Percentiles rank a stretch among this genome's conserved stretches.
Conservation (phyloP, 441 rosid genomes). For the Theobroma grandiflorum region DNA sequence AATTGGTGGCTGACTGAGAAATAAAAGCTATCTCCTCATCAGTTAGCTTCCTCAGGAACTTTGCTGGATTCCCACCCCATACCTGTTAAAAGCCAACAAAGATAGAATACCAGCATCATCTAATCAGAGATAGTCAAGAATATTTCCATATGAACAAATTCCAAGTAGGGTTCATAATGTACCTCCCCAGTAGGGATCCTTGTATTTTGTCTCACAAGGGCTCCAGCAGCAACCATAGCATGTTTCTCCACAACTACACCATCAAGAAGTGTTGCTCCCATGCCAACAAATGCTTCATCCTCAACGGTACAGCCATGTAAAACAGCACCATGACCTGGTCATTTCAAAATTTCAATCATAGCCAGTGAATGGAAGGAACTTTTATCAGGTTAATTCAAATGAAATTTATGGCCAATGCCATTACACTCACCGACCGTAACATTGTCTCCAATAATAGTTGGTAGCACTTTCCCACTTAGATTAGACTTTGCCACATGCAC, state of each 20-base stretch:
- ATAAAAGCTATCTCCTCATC: slow-evolving; percentile 77
- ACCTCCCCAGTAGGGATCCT: slow-evolving; percentile 93
- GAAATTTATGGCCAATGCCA: background rate
- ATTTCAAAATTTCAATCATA: slow-evolving; percentile 35
- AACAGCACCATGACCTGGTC: slow-evolving; percentile 93
- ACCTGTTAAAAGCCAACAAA: slow-evolving; percentile 49
- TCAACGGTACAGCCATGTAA: slow-evolving; percentile 96
- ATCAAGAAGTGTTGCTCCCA: slow-evolving; percentile 94
- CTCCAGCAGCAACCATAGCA: slow-evolving; percentile 96
- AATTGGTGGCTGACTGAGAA: slow-evolving; percentile 78
- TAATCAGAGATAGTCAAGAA: background rate
- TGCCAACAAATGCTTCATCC: slow-evolving; percentile 90
- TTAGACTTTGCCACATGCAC: slow-evolving; percentile 96
- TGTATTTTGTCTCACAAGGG: slow-evolving; percentile 92
- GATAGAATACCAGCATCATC: background rate
- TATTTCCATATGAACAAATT: background rate
- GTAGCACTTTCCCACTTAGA: slow-evolving; percentile 89
- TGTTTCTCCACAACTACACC: slow-evolving; percentile 89
- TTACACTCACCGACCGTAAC: slow-evolving; percentile 82
- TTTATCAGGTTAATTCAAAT: slow-evolving; percentile 11
- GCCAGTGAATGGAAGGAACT: slow-evolving; percentile 17
- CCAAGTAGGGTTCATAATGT: slow-evolving; percentile 15
- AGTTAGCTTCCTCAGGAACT: slow-evolving; percentile 82
- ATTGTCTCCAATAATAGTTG: slow-evolving; percentile 87
- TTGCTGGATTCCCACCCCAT: slow-evolving; percentile 99